Evolutionary conservation across 139 green algal genomes (phyloP).

Genomic region (Chlorella sp.): DNA sequence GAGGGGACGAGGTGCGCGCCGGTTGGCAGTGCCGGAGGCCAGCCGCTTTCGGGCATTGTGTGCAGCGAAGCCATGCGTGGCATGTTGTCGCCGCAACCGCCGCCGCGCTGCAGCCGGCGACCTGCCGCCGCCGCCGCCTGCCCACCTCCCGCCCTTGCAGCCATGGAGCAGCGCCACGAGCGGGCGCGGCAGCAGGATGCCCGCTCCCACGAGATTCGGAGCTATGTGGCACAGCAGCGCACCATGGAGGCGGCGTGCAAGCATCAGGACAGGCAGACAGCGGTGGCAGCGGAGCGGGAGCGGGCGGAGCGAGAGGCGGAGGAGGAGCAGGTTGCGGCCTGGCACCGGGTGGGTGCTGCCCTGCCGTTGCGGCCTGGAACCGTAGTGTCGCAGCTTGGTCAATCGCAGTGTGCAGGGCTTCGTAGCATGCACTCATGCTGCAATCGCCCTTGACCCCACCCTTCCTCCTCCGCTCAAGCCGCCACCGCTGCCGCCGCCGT

Average conservation of each 20-base stretch:
- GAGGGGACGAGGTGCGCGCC: too few relatives aligned
- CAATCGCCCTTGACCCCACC: not conserved
- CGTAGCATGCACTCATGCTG: not conserved
- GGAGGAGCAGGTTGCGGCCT: slow-evolving; percentile 10
- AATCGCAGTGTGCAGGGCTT: too few relatives aligned
- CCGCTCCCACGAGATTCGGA: not conserved
- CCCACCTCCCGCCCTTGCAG: not conserved
- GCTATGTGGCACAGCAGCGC: slow-evolving; percentile 17
- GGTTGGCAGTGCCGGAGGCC: too few relatives aligned
- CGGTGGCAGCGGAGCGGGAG: not conserved
- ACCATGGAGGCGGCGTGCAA: slow-evolving; percentile 9
- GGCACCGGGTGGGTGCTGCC: slow-evolving; percentile 16
- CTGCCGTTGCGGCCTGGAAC: not conserved
- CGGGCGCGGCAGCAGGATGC: slow-evolving; percentile 14
- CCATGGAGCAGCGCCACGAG: slow-evolving; percentile 17
- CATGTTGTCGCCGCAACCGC: too few relatives aligned
- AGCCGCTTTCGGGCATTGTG: too few relatives aligned
- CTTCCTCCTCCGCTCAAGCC: not conserved
- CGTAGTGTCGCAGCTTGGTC: too few relatives aligned
- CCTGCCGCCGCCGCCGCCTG: not conserved
- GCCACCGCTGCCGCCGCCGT: too few relatives aligned
- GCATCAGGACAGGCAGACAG: slow-evolving; percentile 19
- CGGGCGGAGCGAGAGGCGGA: not conserved
- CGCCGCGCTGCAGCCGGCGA: too few relatives aligned
- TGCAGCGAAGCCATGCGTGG: too few relatives aligned